Base-by-base conservation (phyloP, 2,329 filamentous ascomycete genomes). In the Aspergillus ochraceoroseus region DNA sequence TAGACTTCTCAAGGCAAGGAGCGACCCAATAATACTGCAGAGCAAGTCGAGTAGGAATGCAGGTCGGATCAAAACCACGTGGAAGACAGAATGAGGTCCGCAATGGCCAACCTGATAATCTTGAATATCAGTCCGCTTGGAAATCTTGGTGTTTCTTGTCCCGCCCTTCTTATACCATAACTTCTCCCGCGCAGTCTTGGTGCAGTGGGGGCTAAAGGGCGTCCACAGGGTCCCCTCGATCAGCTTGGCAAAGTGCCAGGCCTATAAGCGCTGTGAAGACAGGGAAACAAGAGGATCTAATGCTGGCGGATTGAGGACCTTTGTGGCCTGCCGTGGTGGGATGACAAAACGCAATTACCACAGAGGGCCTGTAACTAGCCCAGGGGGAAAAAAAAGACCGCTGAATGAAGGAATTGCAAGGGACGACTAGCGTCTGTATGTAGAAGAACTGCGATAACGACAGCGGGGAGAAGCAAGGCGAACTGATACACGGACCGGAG, bases 241-340 rank as follows among this genome's bases (percentile, higher is more conserved):
- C 32, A 45, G 38, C 32, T 43, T 36, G 15, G 9, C 33, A 44
- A 34, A 11, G 28, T 36, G 37, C 30, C 44, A 37, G 20, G 32
- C 44, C 41, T 42, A 45, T 40, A 46, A 30, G 15, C 20, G 35
- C 26, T 12, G 29, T 19, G 17, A 32, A 38, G 32, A 23, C 7
- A 34, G 26, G 32, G 42, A 20, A 40, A 11, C 20, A 32, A 22
- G 35, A 41, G 41, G 41, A 35, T 36, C 22, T 42, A 36, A 28
- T 28, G n/a, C n/a, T 20, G n/a, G 29, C 26, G 20, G 18, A 31
- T 12, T 46, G 47, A 47, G 49, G 47, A 52, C 49, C 49, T 52
- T 43, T 34, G 42, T 39, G 39, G 45, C 35, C 20, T 12, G 20
- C 19, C 31, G 19, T 13, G 8, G 31, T 38, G 25, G 31, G 31